These are phyloP conservation scores for Jasminum sambac DNA, from an alignment of 257 asterid genomes.

Conservation along the genomic window DNA sequence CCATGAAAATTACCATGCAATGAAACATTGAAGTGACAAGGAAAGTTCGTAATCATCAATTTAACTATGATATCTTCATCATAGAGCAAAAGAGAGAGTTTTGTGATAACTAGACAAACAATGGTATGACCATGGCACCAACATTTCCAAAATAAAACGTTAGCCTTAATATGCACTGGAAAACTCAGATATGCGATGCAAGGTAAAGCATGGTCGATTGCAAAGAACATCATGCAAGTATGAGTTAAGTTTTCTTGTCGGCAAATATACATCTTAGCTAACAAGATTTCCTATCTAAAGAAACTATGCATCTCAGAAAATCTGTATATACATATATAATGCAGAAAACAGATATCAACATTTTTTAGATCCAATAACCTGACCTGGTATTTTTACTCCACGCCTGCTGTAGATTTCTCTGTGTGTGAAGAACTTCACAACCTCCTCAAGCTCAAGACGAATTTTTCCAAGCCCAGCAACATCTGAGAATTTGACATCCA, in stretches of 20 bases:
- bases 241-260: constrained; percentile 1
- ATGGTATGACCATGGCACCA: not conserved
- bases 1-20: not conserved
- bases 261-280: not conserved
- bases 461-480: constrained; percentile 99
- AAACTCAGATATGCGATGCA: not conserved
- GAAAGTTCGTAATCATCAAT: not conserved
- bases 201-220: not conserved
- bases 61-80: not conserved
- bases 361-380: constrained; percentile 25
- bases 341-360: constrained; percentile 14
- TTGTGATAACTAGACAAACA: not conserved
- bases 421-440: constrained; percentile 96
- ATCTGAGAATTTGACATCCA: constrained; percentile 89
- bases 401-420: constrained; percentile 96
- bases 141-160: not conserved
- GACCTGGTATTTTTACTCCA: constrained; percentile 95
- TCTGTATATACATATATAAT: constrained; percentile 9
- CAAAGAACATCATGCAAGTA: not conserved
- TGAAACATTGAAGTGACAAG: not conserved
- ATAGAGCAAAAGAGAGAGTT: not conserved
- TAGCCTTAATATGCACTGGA: not conserved
- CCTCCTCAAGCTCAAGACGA: constrained; percentile 94
- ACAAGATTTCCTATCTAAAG: constrained; percentile 8
- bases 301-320: constrained; percentile 11